Evolutionary conservation across 1,284 basidiomycete species (phyloP).

Genomic region (Phylloporus gajari): DNA sequence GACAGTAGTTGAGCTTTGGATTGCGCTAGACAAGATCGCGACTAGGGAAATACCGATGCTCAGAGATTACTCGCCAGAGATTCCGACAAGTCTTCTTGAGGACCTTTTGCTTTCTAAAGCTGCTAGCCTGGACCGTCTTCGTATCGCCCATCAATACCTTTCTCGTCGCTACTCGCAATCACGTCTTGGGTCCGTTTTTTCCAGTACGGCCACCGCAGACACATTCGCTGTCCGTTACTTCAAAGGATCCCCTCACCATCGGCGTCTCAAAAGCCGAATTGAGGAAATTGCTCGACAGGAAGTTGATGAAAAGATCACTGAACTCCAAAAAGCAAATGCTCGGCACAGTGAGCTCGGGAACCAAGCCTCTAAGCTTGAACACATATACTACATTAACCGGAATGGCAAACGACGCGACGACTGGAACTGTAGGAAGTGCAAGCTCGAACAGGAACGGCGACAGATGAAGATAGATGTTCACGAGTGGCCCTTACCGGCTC

Average conservation of each 20-base stretch:
- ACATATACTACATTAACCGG: neutral
- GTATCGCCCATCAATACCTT: slow-evolving; percentile 43
- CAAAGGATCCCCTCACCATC: slow-evolving; percentile 25
- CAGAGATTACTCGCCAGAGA: slow-evolving; percentile 54
- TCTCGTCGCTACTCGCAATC: slow-evolving; percentile 34
- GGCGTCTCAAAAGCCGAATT: slow-evolving; percentile 41
- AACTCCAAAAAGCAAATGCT: slow-evolving; percentile 36
- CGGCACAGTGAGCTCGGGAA: slow-evolving; percentile 27
- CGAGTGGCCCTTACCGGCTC: slow-evolving; percentile 58
- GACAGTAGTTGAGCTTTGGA: slow-evolving; percentile 49
- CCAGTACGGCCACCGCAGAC: slow-evolving; percentile 18
- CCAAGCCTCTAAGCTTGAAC: slow-evolving; percentile 12
- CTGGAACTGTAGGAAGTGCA: slow-evolving; percentile 45
- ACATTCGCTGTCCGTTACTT: slow-evolving; percentile 48
- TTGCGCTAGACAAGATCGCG: slow-evolving; percentile 49
- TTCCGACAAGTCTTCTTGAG: slow-evolving; percentile 49
- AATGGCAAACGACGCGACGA: neutral
- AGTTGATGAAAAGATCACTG: slow-evolving; percentile 29
- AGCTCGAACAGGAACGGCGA: slow-evolving; percentile 24
- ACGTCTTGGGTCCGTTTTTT: slow-evolving; percentile 32
- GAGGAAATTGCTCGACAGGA: slow-evolving; percentile 33
- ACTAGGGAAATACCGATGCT: slow-evolving; percentile 49
- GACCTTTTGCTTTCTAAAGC: slow-evolving; percentile 50
- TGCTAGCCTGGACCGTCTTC: slow-evolving; percentile 39
- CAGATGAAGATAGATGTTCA: slow-evolving; percentile 47